Conservation (phyloP, 257 asterid genomes). For the Solanum ossicruentum region DNA sequence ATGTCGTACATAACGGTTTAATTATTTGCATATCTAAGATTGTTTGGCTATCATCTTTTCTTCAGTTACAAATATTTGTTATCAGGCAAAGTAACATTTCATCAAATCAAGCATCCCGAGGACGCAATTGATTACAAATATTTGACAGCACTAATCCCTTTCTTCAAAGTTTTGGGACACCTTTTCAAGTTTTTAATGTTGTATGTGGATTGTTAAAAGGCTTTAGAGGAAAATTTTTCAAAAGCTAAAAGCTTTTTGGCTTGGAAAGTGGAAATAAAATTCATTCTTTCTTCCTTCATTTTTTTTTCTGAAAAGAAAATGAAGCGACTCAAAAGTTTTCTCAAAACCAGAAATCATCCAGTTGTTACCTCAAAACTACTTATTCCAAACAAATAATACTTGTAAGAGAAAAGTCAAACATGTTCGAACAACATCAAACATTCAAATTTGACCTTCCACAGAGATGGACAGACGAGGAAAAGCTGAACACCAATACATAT, state of each 20-base stretch:
- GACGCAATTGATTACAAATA: neutral
- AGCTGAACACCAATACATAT: neutral
- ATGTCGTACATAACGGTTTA: neutral
- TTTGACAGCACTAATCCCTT: neutral
- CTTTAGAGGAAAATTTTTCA: neutral
- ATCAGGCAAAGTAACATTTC: neutral
- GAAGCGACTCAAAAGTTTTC: neutral
- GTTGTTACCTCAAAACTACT: neutral
- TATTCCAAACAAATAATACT: neutral
- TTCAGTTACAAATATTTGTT: neutral
- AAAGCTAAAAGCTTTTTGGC: neutral
- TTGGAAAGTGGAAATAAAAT: neutral
- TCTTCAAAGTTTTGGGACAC: neutral
- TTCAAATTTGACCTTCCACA: neutral
- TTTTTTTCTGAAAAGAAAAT: neutral
- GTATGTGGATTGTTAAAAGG: neutral
- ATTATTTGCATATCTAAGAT: neutral
- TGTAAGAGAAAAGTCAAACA: neutral
- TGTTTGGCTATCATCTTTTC: neutral
- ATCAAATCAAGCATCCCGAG: neutral
- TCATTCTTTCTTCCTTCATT: neutral
- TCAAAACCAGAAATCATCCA: neutral
- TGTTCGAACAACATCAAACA: neutral
- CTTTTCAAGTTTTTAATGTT: neutral
- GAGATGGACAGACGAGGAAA: neutral